Percentiles rank a stretch among this genome's conserved stretches.
Evolutionary conservation across 768 basidiomycete genomes (phyloP).

Genomic region (Tubosaeta sp.): DNA sequence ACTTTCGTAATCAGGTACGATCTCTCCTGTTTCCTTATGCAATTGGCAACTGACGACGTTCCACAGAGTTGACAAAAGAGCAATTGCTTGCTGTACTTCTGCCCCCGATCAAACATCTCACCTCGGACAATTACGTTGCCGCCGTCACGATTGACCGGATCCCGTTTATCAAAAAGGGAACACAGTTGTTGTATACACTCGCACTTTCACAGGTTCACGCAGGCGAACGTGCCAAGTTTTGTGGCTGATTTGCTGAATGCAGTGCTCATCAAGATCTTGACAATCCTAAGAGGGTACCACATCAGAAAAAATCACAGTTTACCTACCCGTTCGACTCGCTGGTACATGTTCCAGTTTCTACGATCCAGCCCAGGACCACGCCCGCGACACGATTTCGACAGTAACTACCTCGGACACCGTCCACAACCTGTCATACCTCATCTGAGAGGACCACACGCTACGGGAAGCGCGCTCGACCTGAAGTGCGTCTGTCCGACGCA

Average conservation of each 20-base stretch:
- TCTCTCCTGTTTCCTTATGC: neutral
- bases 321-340: slow-evolving; percentile 4
- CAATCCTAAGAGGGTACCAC: too few species aligned
- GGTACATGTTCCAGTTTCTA: slow-evolving; percentile 18
- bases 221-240: slow-evolving; percentile 80
- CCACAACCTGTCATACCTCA: too few species aligned
- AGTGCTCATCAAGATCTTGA: slow-evolving; percentile 73
- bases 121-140: slow-evolving; percentile 85
- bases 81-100: slow-evolving; percentile 92
- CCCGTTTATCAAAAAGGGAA: slow-evolving; percentile 80
- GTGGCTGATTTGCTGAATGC: slow-evolving; percentile 70
- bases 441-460: slow-evolving; percentile 1
- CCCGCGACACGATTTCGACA: slow-evolving; percentile 20
- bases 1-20: slow-evolving; percentile 90
- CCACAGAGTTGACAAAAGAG: slow-evolving; percentile 75
- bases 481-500: slow-evolving; percentile 23
- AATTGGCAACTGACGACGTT: neutral
- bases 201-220: slow-evolving; percentile 60
- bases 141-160: slow-evolving; percentile 98
- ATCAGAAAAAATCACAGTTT: too few species aligned
- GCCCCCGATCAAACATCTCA: slow-evolving; percentile 75
- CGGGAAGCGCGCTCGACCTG: slow-evolving; percentile 10
- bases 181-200: slow-evolving; percentile 55
- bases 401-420: slow-evolving; percentile 16
- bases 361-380: neutral